These are phyloP conservation scores for Colletotrichum sp. DNA, from an alignment of 2,329 filamentous ascomycete species.

Conservation along the genomic window DNA sequence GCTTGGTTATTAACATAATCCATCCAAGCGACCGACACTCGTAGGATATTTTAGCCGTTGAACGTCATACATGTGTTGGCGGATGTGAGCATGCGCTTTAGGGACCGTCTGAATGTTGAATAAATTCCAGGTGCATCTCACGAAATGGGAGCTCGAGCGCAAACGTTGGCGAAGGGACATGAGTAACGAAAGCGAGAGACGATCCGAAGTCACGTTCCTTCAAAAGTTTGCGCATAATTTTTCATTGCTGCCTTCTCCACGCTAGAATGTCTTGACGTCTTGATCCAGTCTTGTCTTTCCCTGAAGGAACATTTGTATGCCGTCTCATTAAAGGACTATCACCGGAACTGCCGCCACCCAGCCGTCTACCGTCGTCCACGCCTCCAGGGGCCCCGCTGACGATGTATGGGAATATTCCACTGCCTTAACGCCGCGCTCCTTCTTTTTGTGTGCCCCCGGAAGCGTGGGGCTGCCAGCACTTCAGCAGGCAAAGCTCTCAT, in stretches of 20 bases:
- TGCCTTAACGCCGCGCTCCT: slow-evolving; percentile 18
- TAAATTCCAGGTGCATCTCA: not conserved
- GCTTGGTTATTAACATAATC: not conserved
- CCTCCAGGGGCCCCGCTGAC: slow-evolving; percentile 17
- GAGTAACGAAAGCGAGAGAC: not conserved
- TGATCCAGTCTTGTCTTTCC: slow-evolving; percentile 8
- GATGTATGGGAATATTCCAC: slow-evolving; percentile 10
- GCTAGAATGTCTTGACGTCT: slow-evolving; percentile 2
- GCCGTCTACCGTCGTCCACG: slow-evolving; percentile 8
- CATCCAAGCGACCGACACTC: not conserved
- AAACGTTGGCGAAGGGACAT: not conserved
- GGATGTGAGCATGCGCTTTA: not conserved
- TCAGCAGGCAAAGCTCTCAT: slow-evolving; percentile 10
- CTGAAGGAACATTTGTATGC: slow-evolving; percentile 11
- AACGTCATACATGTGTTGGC: not conserved
- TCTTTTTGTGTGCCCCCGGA: slow-evolving; percentile 13
- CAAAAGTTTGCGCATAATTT: not conserved
- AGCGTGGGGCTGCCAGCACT: slow-evolving; percentile 11
- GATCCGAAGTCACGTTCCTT: not conserved
- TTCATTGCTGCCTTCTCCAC: slow-evolving; percentile 10
- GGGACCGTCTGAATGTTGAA: not conserved
- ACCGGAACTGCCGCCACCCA: slow-evolving; percentile 4
- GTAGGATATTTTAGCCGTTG: not conserved
- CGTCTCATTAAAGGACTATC: slow-evolving; percentile 20
- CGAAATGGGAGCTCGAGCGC: not conserved